Percentiles rank a stretch among this genome's conserved stretches.
Evolutionary conservation across 805 yeast genomes (phyloP).

Genomic region (Myxozyma vanderwaltii): DNA sequence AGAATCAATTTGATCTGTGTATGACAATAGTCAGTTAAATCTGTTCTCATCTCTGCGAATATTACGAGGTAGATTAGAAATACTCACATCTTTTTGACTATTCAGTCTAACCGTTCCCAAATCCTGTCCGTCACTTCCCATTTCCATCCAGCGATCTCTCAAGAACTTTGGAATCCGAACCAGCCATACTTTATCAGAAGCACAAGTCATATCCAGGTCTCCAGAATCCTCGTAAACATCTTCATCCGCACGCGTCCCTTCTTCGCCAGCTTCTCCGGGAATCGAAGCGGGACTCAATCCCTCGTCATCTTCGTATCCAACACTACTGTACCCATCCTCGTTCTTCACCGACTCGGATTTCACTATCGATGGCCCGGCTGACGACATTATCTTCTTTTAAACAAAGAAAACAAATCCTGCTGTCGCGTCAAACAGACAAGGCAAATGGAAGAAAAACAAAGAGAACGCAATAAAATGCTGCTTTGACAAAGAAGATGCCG

Average conservation of each 20-base stretch:
- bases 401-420: background rate
- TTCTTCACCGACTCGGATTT: constrained; percentile 12
- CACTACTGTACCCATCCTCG: constrained; percentile 5
- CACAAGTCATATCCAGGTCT: constrained; percentile 68
- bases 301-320: constrained; percentile 44
- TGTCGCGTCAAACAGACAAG: background rate
- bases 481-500: background rate
- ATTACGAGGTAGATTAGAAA: background rate
- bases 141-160: constrained; percentile 76
- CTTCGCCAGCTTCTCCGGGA: constrained; percentile 26
- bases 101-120: constrained; percentile 75
- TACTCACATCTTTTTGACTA: constrained; percentile 28
- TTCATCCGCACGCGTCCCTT: constrained; percentile 39
- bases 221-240: constrained; percentile 63
- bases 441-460: background rate
- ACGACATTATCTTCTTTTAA: constrained; percentile 3
- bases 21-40: background rate
- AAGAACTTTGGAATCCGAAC: constrained; percentile 87
- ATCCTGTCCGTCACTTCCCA: constrained; percentile 65
- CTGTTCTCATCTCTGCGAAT: background rate
- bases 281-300: constrained; percentile 44
- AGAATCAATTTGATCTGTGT: constrained; percentile 43
- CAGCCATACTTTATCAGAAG: constrained; percentile 82
- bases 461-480: background rate
- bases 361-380: constrained; percentile 2